These are phyloP conservation scores for Amylostereum chailletii DNA, from an alignment of 1,284 basidiomycete species.

Conservation along the genomic window DNA sequence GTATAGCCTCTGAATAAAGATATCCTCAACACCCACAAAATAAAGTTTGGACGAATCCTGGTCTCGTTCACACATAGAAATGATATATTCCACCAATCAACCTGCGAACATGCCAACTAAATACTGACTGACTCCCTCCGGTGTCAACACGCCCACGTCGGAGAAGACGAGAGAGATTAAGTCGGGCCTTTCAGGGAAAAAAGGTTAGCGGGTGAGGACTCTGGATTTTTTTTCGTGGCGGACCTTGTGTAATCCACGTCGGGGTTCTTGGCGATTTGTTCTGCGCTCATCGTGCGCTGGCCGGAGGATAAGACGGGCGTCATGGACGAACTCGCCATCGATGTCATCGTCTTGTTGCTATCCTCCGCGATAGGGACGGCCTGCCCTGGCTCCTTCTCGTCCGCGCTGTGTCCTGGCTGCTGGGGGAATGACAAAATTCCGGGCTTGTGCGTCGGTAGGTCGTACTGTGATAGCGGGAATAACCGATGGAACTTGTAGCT, in stretches of 20 bases:
- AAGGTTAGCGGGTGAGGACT: neutral
- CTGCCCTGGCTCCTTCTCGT: constrained; percentile 4
- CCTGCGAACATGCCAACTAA: constrained; percentile 86
- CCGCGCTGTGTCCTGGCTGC: constrained; percentile 19
- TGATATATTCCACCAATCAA: constrained; percentile 20
- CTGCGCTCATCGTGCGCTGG: constrained; percentile 49
- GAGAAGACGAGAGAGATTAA: constrained; percentile 86
- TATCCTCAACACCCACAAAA: too few species aligned
- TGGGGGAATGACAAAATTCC: constrained; percentile 59
- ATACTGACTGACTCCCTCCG: constrained; percentile 86
- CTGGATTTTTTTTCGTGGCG: constrained; percentile 5
- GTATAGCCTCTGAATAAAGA: too few species aligned
- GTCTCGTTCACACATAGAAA: too few species aligned
- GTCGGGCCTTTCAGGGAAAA: constrained; percentile 51
- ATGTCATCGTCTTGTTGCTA: constrained; percentile 8
- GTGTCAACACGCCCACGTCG: constrained; percentile 87
- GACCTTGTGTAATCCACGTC: constrained; percentile 81
- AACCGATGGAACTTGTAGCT: constrained; percentile 97
- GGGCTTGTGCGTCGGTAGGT: constrained; percentile 80
- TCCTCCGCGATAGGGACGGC: constrained; percentile 7
- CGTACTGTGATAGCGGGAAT: constrained; percentile 95
- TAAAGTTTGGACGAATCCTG: too few species aligned
- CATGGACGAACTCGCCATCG: constrained; percentile 1
- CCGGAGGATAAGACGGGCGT: constrained; percentile 8
- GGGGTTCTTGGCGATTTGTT: constrained; percentile 70